Evolutionary conservation across 1,139 yeast species (phyloP).

Genomic region (Pichia inconspicua): DNA sequence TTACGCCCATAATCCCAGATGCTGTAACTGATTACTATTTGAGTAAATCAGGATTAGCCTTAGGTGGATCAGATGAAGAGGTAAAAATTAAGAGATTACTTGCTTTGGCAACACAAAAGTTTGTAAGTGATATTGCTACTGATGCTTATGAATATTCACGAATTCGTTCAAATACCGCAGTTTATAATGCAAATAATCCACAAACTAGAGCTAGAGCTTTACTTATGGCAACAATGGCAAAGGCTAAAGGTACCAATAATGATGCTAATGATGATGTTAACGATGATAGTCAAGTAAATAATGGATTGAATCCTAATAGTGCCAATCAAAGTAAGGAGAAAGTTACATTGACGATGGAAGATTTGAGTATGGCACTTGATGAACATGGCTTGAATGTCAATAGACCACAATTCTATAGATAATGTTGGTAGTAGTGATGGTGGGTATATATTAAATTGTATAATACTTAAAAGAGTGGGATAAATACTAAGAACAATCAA

Average conservation of each 20-base stretch:
- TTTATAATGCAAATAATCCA: constrained; percentile 76
- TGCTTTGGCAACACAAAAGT: constrained; percentile 94
- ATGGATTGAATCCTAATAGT: constrained; percentile 13
- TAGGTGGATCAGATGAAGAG: constrained; percentile 41
- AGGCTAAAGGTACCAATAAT: constrained; percentile 14
- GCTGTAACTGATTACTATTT: constrained; percentile 94
- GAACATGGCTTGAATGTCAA: constrained; percentile 90
- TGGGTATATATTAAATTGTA: constrained; percentile 22
- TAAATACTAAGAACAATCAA: constrained; percentile 9
- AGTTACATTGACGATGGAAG: constrained; percentile 81
- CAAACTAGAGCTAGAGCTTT: constrained; percentile 74
- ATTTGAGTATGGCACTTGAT: constrained; percentile 73
- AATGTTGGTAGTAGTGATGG: not conserved
- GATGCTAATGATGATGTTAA: constrained; percentile 3
- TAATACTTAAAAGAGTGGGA: not conserved
- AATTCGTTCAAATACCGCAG: constrained; percentile 77
- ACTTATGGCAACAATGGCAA: constrained; percentile 39
- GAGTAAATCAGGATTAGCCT: constrained; percentile 80
- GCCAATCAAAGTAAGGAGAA: constrained; percentile 54
- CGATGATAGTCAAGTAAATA: constrained; percentile 11
- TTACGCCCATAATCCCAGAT: constrained; percentile 94
- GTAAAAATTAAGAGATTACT: constrained; percentile 72
- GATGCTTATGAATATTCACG: constrained; percentile 95
- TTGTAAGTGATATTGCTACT: constrained; percentile 87
- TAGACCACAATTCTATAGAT: constrained; percentile 86